These are phyloP conservation scores for Delitschia confertaspora DNA, from an alignment of 495 filamentous ascomycete genomes.

Conservation along the genomic window DNA sequence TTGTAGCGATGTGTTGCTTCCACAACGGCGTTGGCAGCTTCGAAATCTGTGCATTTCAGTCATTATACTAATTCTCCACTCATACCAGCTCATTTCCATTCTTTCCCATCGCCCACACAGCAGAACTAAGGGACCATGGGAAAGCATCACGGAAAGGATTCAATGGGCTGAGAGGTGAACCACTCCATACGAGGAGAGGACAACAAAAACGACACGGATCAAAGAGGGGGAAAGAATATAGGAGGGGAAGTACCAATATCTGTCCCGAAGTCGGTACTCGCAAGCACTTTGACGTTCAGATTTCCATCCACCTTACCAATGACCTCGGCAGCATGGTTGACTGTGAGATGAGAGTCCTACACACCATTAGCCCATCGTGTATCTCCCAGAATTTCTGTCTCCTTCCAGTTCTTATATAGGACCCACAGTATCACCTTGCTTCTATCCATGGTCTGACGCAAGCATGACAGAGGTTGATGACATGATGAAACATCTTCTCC, in stretches of 20 bases:
- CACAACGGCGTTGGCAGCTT: constrained; percentile 70
- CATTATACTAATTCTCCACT: too few species aligned
- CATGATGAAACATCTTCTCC: too few species aligned
- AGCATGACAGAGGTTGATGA: too few species aligned
- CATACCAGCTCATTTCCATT: too few species aligned
- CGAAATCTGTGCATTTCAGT: constrained; percentile 74
- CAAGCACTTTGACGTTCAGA: constrained; percentile 64
- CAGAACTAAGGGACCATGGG: too few species aligned
- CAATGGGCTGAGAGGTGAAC: too few species aligned
- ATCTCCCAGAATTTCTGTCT: neutral
- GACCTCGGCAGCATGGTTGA: constrained; percentile 75
- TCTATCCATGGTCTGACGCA: too few species aligned
- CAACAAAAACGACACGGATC: neutral
- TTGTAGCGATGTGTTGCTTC: constrained; percentile 82
- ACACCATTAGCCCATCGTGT: neutral
- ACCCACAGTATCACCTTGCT: neutral
- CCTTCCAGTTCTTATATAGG: neutral
- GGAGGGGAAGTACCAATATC: constrained; percentile 49
- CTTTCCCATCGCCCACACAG: too few species aligned
- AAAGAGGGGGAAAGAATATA: neutral
- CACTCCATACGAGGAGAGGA: too few species aligned
- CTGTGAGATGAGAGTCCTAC: constrained; percentile 67
- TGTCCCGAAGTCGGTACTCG: constrained; percentile 67
- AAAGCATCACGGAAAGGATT: too few species aligned
- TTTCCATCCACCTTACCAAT: constrained; percentile 86